Percentiles rank a stretch among this genome's conserved stretches.
Evolutionary conservation across 2,329 filamentous ascomycete species (phyloP).

Genomic region (Pestalotiopsis fici): DNA sequence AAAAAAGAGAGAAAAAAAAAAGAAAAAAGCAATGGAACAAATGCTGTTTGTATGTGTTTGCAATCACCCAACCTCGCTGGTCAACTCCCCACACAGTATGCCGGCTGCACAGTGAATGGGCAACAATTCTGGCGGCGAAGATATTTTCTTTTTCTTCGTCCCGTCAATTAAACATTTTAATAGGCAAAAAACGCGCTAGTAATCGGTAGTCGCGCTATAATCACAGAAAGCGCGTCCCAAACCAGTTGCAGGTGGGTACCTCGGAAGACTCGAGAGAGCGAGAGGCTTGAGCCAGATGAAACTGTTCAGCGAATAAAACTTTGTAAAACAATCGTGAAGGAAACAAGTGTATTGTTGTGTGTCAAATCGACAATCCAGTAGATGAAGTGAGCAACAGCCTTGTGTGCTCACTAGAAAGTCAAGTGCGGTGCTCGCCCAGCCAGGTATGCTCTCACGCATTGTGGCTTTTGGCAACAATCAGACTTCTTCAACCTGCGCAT

Average conservation of each 20-base stretch:
- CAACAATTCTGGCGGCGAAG: neutral
- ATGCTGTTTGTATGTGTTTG: too few relatives aligned
- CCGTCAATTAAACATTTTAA: neutral
- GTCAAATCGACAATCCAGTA: neutral
- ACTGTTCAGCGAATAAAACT: neutral
- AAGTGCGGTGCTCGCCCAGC: neutral
- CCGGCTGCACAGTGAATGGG: neutral
- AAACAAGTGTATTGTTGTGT: neutral
- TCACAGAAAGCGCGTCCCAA: neutral
- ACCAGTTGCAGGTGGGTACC: neutral
- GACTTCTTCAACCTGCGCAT: neutral
- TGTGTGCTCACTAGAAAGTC: neutral
- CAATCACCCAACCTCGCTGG: neutral
- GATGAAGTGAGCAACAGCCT: neutral
- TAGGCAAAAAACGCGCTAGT: slow-evolving; percentile 1
- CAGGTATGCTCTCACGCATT: too few relatives aligned
- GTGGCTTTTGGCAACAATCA: neutral
- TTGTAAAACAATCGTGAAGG: neutral
- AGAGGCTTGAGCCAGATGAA: neutral
- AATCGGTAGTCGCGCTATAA: neutral
- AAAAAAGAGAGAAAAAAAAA: too few relatives aligned
- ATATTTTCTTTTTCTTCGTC: neutral
- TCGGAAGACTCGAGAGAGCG: neutral
- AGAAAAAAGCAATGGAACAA: too few relatives aligned
- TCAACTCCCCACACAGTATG: neutral